These are phyloP conservation scores for Favolaschia claudopus DNA, from an alignment of 768 basidiomycete species.

Conservation along the genomic window DNA sequence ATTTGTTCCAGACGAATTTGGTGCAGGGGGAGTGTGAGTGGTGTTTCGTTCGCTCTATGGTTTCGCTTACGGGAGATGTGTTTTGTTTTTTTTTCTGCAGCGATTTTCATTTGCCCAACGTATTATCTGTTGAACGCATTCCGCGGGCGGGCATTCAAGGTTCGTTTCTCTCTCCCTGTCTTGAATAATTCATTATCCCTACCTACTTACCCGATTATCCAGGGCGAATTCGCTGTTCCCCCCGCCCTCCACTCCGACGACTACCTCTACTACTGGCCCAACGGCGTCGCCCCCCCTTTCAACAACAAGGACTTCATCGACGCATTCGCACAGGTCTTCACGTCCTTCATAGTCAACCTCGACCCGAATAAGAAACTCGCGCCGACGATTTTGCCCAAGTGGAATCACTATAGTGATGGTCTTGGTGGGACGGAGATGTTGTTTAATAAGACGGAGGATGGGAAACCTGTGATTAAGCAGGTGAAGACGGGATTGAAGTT, in stretches of 20 bases:
- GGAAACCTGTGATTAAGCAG: neutral
- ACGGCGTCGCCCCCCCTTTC: constrained; percentile 2
- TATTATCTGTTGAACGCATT: constrained; percentile 40
- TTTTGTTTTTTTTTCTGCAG: constrained; percentile 20
- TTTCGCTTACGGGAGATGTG: neutral
- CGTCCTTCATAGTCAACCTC: constrained; percentile 6
- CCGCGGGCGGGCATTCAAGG: constrained; percentile 39
- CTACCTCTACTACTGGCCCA: constrained; percentile 36
- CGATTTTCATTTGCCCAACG: constrained; percentile 44
- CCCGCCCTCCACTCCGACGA: constrained; percentile 36
- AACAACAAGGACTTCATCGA: constrained; percentile 14
- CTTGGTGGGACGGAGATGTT: constrained; percentile 3
- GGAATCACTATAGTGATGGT: neutral
- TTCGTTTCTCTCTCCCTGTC: constrained; percentile 14
- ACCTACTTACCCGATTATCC: neutral
- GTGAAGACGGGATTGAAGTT: too few relatives aligned
- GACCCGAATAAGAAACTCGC: constrained; percentile 10
- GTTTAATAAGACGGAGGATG: constrained; percentile 11
- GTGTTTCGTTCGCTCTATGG: too few relatives aligned
- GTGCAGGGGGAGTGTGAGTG: constrained; percentile 38
- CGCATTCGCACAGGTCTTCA: constrained; percentile 19
- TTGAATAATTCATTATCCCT: neutral
- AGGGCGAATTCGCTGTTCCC: constrained; percentile 38
- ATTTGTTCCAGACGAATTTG: constrained; percentile 25
- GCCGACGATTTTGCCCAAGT: constrained; percentile 7